Evolutionary conservation across 139 green algal species (phyloP), one percentile per base, ranked within the genome.

Genomic region (Coelastrella sp.): DNA sequence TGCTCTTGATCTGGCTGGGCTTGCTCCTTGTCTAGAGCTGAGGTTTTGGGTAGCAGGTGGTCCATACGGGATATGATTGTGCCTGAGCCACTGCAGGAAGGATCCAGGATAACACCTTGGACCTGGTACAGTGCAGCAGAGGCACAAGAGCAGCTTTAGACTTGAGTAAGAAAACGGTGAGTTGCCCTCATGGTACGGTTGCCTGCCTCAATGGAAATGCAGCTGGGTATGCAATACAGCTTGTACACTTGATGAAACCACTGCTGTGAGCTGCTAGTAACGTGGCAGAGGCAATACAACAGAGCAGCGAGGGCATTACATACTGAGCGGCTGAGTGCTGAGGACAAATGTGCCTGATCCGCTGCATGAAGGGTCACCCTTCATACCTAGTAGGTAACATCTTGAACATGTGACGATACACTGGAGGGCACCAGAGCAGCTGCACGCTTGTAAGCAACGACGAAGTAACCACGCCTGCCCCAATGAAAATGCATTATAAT

Each of bases 311-410:
- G n/a, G n/a, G n/a, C n/a, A n/a, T n/a, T n/a, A n/a, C n/a, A n/a
- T n/a, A n/a, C n/a, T n/a, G n/a, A n/a, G n/a, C n/a, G n/a, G n/a
- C n/a, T n/a, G n/a, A n/a, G n/a, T n/a, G n/a, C n/a, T n/a, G n/a
- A n/a, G n/a, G n/a, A n/a, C n/a, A n/a, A n/a, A n/a, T n/a, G 97
- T 99, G 60, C 97, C 97, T 17, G 93, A 97, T 19, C 97, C 97
- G 84, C 92, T 96, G 90, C 97, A 99, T 4, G 97, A 99, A 0
- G 97, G 97, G 91, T 99, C n/a, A n/a, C n/a, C n/a, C n/a, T n/a
- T n/a, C n/a, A n/a, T n/a, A n/a, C n/a, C 98, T 89, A 99, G 93
- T n/a, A n/a, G 68, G 99, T 93, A 5, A 99, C 90, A 3, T 89
- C 97, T 0, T 88, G 85, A 65, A 99, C 96, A 90, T 96, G 85